These are phyloP conservation scores for Pistacia vera DNA, from an alignment of 345 rosid genomes.

Conservation along the genomic window DNA sequence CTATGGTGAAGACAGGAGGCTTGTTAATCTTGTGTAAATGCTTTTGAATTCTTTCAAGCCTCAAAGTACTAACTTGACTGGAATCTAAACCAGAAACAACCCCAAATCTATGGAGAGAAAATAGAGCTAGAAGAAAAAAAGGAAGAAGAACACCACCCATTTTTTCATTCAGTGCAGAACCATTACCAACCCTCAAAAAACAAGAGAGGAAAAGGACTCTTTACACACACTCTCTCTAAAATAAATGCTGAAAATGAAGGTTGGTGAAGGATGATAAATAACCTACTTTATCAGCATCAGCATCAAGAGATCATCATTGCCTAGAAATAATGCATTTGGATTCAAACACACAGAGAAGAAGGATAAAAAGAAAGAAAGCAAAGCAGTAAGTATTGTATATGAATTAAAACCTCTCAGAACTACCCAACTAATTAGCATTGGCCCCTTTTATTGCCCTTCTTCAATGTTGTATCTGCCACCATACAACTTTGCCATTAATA, in stretches of 20 bases:
- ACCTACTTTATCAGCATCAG: slow-evolving; percentile 36
- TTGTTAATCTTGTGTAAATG: slow-evolving; percentile 88
- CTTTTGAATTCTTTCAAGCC: slow-evolving; percentile 74
- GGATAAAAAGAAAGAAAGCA: slow-evolving; percentile 27
- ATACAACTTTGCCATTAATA: slow-evolving; percentile 49
- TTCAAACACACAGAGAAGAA: slow-evolving; percentile 20
- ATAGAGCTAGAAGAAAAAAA: slow-evolving; percentile 28
- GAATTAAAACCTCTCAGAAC: slow-evolving; percentile 62
- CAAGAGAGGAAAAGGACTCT: slow-evolving; percentile 33
- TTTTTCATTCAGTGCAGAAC: slow-evolving; percentile 48
- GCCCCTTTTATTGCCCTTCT: slow-evolving; percentile 79
- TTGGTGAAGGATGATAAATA: slow-evolving; percentile 55
- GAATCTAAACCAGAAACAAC: slow-evolving; percentile 45
- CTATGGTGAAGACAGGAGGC: slow-evolving; percentile 72
- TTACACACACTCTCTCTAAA: slow-evolving; percentile 23
- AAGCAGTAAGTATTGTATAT: too few relatives aligned
- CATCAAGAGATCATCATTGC: slow-evolving; percentile 53
- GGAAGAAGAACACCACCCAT: slow-evolving; percentile 25
- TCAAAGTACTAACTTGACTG: slow-evolving; percentile 72
- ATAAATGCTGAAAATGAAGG: slow-evolving; percentile 56
- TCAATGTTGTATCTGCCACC: slow-evolving; percentile 90
- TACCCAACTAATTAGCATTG: slow-evolving; percentile 60
- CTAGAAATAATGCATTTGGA: slow-evolving; percentile 24
- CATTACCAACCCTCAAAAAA: slow-evolving; percentile 17
- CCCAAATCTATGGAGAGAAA: slow-evolving; percentile 21